These are phyloP conservation scores for Psidium guajava DNA, from an alignment of 345 rosid species.

Conservation along the genomic window DNA sequence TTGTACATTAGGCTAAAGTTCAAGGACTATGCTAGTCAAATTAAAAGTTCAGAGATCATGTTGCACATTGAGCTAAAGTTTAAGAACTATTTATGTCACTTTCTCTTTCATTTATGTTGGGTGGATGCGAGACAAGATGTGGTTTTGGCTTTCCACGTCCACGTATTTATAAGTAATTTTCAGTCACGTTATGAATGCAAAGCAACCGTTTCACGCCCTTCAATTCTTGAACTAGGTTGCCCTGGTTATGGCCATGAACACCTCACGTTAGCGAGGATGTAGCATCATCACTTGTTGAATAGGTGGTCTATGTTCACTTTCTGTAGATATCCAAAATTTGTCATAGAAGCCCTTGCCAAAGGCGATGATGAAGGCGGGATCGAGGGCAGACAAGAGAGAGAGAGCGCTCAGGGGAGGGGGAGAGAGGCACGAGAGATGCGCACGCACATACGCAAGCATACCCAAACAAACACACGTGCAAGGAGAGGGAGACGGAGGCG, in stretches of 20 bases:
- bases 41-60: too few species aligned
- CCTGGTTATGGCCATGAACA: neutral
- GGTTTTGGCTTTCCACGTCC: neutral
- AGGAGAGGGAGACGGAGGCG: neutral
- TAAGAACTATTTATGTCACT: too few species aligned
- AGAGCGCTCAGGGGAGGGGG: neutral
- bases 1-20: too few species aligned
- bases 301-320: neutral
- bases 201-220: neutral
- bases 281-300: neutral
- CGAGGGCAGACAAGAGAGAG: neutral
- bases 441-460: neutral
- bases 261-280: neutral
- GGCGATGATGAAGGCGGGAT: fast-evolving
- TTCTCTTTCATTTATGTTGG: neutral
- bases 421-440: neutral
- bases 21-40: too few species aligned
- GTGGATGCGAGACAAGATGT: neutral
- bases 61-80: too few species aligned
- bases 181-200: neutral
- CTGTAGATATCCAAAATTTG: neutral
- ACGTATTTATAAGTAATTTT: neutral
- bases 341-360: neutral
- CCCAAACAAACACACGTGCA: neutral
- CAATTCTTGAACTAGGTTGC: neutral